Evolutionary conservation across 83 land plant genomes (phyloP).

Genomic region (Isoetes engelmannii): DNA sequence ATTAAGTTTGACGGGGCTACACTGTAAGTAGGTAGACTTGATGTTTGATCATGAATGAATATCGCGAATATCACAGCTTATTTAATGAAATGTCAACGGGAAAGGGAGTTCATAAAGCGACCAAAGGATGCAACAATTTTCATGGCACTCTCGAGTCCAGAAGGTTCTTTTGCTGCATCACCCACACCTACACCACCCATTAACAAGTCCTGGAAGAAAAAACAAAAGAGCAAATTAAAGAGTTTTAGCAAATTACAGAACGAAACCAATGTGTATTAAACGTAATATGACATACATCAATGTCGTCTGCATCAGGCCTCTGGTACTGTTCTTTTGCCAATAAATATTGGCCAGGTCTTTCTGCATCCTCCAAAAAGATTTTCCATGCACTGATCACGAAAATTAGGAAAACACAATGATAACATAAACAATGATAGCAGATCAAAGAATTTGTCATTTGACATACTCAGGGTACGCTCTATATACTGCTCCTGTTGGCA

Average conservation of each 20-base stretch:
- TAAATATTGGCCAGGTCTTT: conserved; percentile 32
- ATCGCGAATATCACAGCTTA: too few relatives aligned
- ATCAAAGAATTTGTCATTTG: neutral
- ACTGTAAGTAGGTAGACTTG: too few relatives aligned
- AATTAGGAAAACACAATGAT: conserved; percentile 3
- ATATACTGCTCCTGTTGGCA: conserved; percentile 73
- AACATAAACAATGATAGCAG: neutral
- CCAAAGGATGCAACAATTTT: conserved; percentile 30
- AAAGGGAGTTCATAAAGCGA: conserved; percentile 33
- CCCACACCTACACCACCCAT: conserved; percentile 23
- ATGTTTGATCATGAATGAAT: too few relatives aligned
- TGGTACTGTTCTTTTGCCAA: conserved; percentile 28
- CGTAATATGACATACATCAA: conserved; percentile 25
- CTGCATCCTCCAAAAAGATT: conserved; percentile 34
- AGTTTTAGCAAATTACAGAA: too few relatives aligned
- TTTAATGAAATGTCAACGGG: neutral
- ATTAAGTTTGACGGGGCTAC: too few relatives aligned
- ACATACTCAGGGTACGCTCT: conserved; percentile 84
- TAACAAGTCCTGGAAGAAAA: conserved; percentile 17
- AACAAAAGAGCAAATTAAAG: too few relatives aligned
- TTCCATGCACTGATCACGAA: conserved; percentile 19
- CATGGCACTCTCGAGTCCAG: conserved; percentile 23
- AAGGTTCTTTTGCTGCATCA: conserved; percentile 26
- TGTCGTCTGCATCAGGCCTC: conserved; percentile 28
- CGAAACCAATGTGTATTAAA: too few relatives aligned